Evolutionary conservation across 345 rosid species (phyloP), one percentile per base, ranked within the genome.

Genomic region (Moricandia moricandioides): DNA sequence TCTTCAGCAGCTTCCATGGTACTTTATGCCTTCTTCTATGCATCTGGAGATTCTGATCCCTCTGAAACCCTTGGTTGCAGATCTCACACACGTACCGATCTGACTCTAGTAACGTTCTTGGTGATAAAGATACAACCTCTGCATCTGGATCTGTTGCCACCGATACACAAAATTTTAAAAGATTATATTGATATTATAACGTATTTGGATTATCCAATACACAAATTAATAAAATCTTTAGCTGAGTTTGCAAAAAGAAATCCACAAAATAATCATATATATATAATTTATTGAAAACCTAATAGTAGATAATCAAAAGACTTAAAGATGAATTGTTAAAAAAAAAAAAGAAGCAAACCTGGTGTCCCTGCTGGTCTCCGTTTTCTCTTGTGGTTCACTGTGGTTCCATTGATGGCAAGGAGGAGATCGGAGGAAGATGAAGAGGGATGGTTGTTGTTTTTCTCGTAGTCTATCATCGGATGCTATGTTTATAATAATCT

Each of bases 1-100:
- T 80, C 85, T 91, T 94, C 5, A 94, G 88, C 24, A 94, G 89
- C 87, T 94, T 91, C 98, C 98, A 94, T 11, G 98, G 98, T 6
- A 94, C 98, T 83, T 94, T 94, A 79, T 94, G 98, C 43, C 98
- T 70, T 78, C 98, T 76, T 76, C 96, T 79, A 78, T 94, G 98
- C 98, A 94, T 94, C 89, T 94, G 97, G 11, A 94, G 85, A 86
- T 94, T 94, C 71, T 94, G 98, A 83, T 94, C 98, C 67, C 98
- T 83, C 74, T 94, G 98, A 71, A 94, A 94, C 13, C 97, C 98
- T 74, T 91, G 97, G 84, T 88, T 94, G 82, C 98, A 94, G 86
- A 94, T 94, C 93, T 94, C 98, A 34, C 97, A 94, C 14, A 93
- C 85, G 75, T 91, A 93, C 63, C 88, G 91, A 80, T 93, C 98